Conservation (phyloP, 345 rosid species). For the Hypericum androsaemum region DNA sequence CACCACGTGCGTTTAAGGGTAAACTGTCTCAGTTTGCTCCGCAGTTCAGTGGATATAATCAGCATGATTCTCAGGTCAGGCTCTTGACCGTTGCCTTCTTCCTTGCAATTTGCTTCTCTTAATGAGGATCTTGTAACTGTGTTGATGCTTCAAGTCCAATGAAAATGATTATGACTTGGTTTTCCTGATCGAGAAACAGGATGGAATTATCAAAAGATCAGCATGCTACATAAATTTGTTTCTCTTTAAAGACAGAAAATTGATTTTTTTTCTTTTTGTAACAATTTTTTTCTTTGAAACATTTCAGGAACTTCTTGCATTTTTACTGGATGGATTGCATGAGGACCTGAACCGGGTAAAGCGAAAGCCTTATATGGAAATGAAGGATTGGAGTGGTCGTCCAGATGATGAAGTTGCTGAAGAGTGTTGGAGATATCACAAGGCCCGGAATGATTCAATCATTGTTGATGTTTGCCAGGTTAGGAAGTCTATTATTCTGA, state of each 20-base stretch:
- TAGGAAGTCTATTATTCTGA: constrained; percentile 16
- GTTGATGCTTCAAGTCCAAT: too few relatives aligned
- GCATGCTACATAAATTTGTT: too few relatives aligned
- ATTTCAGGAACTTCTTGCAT: constrained; percentile 76
- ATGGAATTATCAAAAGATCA: too few relatives aligned
- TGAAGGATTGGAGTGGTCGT: constrained; percentile 64
- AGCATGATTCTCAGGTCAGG: constrained; percentile 94
- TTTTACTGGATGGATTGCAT: constrained; percentile 85
- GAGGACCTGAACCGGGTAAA: constrained; percentile 94
- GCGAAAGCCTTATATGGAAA: constrained; percentile 77
- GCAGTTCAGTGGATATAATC: constrained; percentile 93
- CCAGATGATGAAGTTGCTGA: constrained; percentile 86
- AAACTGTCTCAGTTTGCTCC: constrained; percentile 86
- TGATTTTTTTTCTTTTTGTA: constrained; percentile 2
- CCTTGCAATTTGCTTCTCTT: too few relatives aligned
- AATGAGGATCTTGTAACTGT: too few relatives aligned
- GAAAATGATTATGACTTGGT: too few relatives aligned
- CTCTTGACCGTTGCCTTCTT: too few relatives aligned
- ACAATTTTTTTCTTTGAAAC: background rate
- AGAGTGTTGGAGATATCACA: constrained; percentile 82
- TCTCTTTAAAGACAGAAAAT: background rate
- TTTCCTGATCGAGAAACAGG: too few relatives aligned
- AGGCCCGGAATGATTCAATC: constrained; percentile 91
- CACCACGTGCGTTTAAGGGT: constrained; percentile 73
- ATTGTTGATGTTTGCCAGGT: constrained; percentile 96